phyloP scores from a whole-genome alignment of 805 yeast genomes.

The Barnettozyma wickerhamii region DNA sequence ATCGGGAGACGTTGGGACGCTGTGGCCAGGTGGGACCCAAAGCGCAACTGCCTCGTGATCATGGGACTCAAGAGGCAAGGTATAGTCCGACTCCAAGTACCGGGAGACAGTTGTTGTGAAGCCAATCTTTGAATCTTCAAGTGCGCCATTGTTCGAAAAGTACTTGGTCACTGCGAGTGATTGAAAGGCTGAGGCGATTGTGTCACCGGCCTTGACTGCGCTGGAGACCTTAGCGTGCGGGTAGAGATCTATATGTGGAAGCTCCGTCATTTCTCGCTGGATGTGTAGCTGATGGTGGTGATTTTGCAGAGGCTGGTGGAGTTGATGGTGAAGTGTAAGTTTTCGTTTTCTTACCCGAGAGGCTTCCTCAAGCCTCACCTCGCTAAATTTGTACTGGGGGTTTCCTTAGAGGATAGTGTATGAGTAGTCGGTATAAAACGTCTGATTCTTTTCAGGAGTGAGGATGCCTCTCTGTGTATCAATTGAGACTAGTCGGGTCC shows the following conservation, averaged over 20 bases:
- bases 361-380: too few species aligned
- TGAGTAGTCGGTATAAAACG: too few species aligned
- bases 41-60: conserved; percentile 4
- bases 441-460: too few species aligned
- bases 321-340: background rate
- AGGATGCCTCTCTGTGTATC: too few species aligned
- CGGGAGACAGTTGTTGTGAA: background rate
- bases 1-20: background rate
- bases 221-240: background rate
- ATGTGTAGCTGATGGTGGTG: background rate
- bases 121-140: background rate
- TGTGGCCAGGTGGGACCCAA: conserved; percentile 1
- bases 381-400: too few species aligned
- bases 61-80: background rate
- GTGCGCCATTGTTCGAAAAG: background rate
- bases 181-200: background rate
- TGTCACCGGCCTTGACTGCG: background rate
- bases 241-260: background rate
- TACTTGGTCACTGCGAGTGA: conserved; percentile 1
- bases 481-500: too few species aligned
- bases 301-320: background rate
- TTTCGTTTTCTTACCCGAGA: too few species aligned
- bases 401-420: too few species aligned
- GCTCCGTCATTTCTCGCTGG: too few species aligned
- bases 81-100: background rate